Evolutionary conservation across 805 yeast genomes (phyloP), one percentile per base, ranked within the genome.

Genomic region (Wickerhamiella azymoides): DNA sequence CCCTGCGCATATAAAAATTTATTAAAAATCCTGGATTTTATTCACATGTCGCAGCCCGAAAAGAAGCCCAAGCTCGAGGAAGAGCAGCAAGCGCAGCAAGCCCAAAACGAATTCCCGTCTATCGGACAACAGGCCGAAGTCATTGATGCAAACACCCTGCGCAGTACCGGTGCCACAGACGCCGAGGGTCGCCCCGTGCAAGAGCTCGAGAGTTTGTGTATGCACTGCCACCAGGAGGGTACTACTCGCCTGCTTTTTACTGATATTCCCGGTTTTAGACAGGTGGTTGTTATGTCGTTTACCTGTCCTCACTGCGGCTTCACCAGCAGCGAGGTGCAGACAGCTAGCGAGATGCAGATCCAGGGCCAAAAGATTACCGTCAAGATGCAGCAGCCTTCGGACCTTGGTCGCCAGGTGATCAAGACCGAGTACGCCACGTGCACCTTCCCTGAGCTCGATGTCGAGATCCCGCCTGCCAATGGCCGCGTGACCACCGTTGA

Each of bases 271-370:
- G 85, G 70, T 57, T 92, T 92, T 67, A 71, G 88, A 52, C 96
- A 92, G 62, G 77, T 92, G 44, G 82, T 92, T 43, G 62, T 92
- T 47, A 89, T 92, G 94, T 86, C 96, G 1, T 92, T 92, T 63
- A 84, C 79, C 54, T 92, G 99, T 64, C 89, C 92, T 24, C 96
- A 88, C 63, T 92, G 99, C 69, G 84, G 84, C 0, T 77, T 84
- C 60, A 83, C 80, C 61, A 89, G 85, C 70, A 76, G 84, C 35
- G 98, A 92, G 65, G 75, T 92, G 54, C 98, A 92, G 68, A 82
- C 96, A n/a, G 99, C 98, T 5, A 79, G 92, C 5, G 76, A 76
- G 47, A 85, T 92, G 51, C 94, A 89, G 56, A 89, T 81, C 55
- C 84, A 83, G 64, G 99, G 98, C 28, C 64, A 80, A 18, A 74